Evolutionary conservation across 2,329 filamentous ascomycete species (phyloP).

Genomic region (Parastagonospora nodorum): DNA sequence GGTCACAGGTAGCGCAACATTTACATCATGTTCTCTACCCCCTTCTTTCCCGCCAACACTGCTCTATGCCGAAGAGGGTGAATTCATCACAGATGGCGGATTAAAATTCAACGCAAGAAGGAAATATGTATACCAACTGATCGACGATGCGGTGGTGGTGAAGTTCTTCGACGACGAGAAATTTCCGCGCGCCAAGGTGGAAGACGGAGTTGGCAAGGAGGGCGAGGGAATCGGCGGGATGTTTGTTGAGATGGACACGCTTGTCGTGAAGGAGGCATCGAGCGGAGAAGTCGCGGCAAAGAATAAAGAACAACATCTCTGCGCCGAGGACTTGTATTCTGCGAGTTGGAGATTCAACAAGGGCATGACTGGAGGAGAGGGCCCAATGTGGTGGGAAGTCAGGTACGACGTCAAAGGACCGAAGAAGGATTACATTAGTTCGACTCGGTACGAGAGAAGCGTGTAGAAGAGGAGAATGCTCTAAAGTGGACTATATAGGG

Average conservation of each 20-base stretch:
- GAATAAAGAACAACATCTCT: conserved; percentile 71
- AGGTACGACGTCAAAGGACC: conserved; percentile 48
- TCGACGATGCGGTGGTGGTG: not conserved
- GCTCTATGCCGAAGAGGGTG: conserved; percentile 70
- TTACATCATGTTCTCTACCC: conserved; percentile 58
- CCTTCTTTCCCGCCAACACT: conserved; percentile 57
- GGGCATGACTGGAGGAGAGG: conserved; percentile 16
- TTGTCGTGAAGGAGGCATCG: conserved; percentile 30
- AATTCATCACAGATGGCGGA: conserved; percentile 62
- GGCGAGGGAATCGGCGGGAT: conserved; percentile 68
- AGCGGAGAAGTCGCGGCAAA: conserved; percentile 30
- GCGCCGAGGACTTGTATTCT: conserved; percentile 73
- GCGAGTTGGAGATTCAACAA: conserved; percentile 71
- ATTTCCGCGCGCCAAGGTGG: not conserved
- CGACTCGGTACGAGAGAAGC: conserved; percentile 36
- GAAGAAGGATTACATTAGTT: conserved; percentile 48
- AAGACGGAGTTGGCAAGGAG: conserved; percentile 8
- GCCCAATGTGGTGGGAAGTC: conserved; percentile 40
- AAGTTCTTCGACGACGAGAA: conserved; percentile 24
- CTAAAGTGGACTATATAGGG: not conserved
- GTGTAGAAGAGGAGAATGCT: not conserved
- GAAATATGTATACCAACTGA: conserved; percentile 73
- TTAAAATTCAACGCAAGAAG: conserved; percentile 64
- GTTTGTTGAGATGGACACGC: conserved; percentile 71
- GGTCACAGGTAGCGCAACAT: conserved; percentile 68